phyloP scores from a whole-genome alignment of 225 moss, liverwort and hornwort genomes.

The Ulota crispa region DNA sequence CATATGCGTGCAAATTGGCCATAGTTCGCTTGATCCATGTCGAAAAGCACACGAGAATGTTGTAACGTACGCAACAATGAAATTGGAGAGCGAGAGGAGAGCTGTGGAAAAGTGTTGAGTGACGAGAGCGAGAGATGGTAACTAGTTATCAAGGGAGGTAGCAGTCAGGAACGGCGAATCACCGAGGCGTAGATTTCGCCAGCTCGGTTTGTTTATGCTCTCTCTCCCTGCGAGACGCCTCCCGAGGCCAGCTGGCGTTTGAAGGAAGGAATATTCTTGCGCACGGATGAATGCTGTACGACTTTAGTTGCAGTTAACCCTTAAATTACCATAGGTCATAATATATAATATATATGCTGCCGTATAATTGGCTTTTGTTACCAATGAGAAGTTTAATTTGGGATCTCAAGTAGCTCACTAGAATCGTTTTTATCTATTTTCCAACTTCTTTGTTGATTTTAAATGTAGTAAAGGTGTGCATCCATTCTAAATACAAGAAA shows the following conservation, averaged over 20 bases:
- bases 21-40: slow-evolving; percentile 20
- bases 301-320: too few species aligned
- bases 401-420: too few species aligned
- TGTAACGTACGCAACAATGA: not conserved
- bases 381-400: too few species aligned
- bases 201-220: not conserved
- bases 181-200: not conserved
- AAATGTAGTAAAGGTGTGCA: too few species aligned
- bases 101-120: not conserved
- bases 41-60: not conserved
- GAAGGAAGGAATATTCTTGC: not conserved
- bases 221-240: not conserved
- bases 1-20: slow-evolving; percentile 37
- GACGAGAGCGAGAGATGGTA: not conserved
- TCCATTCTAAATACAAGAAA: too few species aligned
- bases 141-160: too few species aligned
- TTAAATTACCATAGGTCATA: too few species aligned
- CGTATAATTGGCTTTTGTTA: too few species aligned
- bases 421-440: too few species aligned
- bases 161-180: not conserved
- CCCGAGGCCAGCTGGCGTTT: not conserved
- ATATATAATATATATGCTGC: too few species aligned
- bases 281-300: not conserved
- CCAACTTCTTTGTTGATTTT: too few species aligned
- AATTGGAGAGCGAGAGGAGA: not conserved